Conservation (phyloP, 306 rosid genomes). For the Casuarina glauca region DNA sequence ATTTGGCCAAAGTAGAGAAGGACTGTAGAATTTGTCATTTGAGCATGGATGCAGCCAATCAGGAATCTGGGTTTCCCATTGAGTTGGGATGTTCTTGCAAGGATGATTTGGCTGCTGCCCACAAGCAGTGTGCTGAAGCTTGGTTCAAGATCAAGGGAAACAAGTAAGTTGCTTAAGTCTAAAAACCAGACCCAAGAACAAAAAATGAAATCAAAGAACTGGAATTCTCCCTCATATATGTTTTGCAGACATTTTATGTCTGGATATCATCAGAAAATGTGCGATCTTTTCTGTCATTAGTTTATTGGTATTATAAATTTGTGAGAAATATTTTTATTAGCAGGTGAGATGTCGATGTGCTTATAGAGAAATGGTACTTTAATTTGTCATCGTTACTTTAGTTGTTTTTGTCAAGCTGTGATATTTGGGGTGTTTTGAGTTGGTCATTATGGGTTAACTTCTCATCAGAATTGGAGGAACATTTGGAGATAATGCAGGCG, state of each 20-base stretch:
- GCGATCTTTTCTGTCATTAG: neutral
- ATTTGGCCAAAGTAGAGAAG: conserved; percentile 66
- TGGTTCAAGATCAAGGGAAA: conserved; percentile 97
- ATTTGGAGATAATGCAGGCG: conserved; percentile 1
- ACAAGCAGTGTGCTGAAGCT: conserved; percentile 91
- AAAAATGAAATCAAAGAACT: neutral
- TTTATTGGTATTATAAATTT: neutral
- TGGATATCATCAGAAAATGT: neutral
- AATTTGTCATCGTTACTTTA: neutral
- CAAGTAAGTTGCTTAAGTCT: conserved; percentile 52
- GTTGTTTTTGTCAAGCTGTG: neutral
- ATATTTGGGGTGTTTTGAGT: conserved; percentile 5
- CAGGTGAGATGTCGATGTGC: neutral
- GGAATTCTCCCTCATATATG: neutral
- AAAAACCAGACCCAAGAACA: neutral
- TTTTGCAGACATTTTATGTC: conserved; percentile 7
- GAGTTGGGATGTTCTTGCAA: conserved; percentile 92
- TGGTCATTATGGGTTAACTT: neutral
- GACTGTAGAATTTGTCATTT: conserved; percentile 86
- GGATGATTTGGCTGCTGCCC: conserved; percentile 94
- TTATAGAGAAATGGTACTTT: neutral
- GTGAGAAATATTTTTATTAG: neutral
- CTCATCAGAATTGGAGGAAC: neutral
- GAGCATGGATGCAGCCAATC: conserved; percentile 71
- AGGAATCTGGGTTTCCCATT: conserved; percentile 79